Conservation (phyloP, 345 rosid genomes). For the Cardamine occulta region DNA sequence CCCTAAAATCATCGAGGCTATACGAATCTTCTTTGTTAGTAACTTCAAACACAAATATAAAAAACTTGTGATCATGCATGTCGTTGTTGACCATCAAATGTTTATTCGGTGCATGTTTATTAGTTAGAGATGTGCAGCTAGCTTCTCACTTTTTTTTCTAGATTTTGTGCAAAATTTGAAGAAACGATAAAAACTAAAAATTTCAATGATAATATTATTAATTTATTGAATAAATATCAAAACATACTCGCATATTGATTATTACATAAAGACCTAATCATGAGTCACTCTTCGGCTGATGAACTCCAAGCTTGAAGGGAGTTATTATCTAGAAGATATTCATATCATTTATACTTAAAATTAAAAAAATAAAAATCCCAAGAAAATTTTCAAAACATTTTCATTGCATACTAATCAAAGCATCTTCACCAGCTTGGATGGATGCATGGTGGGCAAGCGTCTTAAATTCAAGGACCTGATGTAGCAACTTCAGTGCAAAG, state of each 20-base stretch:
- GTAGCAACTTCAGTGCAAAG: conserved; percentile 36
- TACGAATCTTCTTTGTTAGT: too few species aligned
- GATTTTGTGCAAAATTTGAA: too few species aligned
- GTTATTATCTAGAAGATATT: background rate
- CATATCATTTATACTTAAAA: background rate
- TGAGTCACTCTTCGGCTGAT: conserved; percentile 3
- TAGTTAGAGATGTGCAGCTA: too few species aligned
- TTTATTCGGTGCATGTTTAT: too few species aligned
- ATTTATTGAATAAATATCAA: background rate
- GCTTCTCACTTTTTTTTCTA: too few species aligned
- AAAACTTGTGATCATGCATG: too few species aligned
- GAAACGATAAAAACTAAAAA: background rate
- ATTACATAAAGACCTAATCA: background rate
- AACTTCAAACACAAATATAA: too few species aligned
- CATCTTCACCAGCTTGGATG: background rate
- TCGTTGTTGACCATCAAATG: too few species aligned
- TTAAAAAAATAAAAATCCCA: background rate
- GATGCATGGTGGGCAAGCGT: conserved; percentile 19
- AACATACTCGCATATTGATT: background rate
- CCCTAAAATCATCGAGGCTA: too few species aligned
- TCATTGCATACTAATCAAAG: conserved; percentile 17
- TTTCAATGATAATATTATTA: background rate
- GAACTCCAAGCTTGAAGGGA: conserved; percentile 15
- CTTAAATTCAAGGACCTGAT: background rate
- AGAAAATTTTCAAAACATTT: background rate